Base-by-base conservation (phyloP, 1,284 basidiomycete species). In the Ustilago sp. region DNA sequence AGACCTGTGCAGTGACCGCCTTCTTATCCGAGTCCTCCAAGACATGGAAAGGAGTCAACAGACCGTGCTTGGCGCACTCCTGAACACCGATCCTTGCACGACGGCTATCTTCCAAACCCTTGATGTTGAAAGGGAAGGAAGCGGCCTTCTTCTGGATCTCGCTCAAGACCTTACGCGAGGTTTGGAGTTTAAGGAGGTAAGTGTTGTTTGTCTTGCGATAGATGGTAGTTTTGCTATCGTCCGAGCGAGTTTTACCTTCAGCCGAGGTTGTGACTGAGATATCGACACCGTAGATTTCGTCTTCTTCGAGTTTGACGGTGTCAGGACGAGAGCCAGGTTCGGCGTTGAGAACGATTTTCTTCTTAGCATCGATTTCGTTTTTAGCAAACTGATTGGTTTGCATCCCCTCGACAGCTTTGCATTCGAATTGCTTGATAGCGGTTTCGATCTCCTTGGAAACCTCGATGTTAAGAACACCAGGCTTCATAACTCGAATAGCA, bases 71-170 rank as follows among this genome's bases (percentile, higher is more conserved):
- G 52, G 94, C 93, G 68, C 95, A 95, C 88, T 99, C 96, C 87
- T 94, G 93, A 39, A 99, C 90, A 82, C 96, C 96, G 90, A 99
- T 92, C 62, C 95, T 91, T 28, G 94, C 93, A 64, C 93, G 91
- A 88, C 95, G 94, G 89, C 98, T 95, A 85, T 99, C 95, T 71
- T 98, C 96, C 71, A 99, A 89, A 61, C 90, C 90, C 77, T 96
- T 93, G 73, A 99, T 90, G 85, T 95, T 98, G 90, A 99, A 98
- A 51, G 96, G 96, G 91, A 99, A 99, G 8, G 94, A 90, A 34
- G 95, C 96, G 39, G 96, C 93, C 87, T 98, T 98, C 90, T 95
- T 96, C 88, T 96, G 93, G 83, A 98, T 93, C 88, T 98, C 96
- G 59, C 93, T 93, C 88, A 97, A 98, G 54, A 97, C 93, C 38